phyloP scores from a whole-genome alignment of 176 grass and related monocot genomes.

The Cenchrus americanus region DNA sequence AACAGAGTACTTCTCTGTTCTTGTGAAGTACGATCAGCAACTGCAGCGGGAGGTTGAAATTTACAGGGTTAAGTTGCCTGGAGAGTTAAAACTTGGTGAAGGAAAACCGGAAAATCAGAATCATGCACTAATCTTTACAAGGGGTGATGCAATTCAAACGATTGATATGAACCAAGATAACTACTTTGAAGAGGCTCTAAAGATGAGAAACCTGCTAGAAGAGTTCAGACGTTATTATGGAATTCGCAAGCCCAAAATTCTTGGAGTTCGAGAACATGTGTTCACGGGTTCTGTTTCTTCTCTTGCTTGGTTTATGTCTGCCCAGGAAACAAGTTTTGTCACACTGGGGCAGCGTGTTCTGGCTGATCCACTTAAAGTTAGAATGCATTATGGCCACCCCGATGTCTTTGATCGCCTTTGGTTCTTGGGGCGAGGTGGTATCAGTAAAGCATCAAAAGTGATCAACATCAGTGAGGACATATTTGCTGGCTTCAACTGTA shows the following conservation, averaged over 20 bases:
- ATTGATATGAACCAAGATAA: conserved; percentile 99
- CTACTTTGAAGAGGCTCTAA: conserved; percentile 94
- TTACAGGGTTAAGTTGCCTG: conserved; percentile 83
- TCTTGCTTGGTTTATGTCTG: conserved; percentile 97
- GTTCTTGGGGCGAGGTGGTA: conserved; percentile 86
- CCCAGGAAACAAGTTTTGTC: conserved; percentile 96
- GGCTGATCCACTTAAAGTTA: conserved; percentile 84
- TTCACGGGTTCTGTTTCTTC: conserved; percentile 98
- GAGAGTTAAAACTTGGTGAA: conserved; percentile 84
- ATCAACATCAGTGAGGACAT: conserved; percentile 98
- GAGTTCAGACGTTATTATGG: conserved; percentile 85
- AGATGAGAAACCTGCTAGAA: conserved; percentile 91
- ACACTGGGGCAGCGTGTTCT: conserved; percentile 91
- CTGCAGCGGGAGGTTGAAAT: conserved; percentile 87
- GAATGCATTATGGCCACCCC: conserved; percentile 98
- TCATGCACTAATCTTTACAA: conserved; percentile 95
- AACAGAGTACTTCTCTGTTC: conserved; percentile 78
- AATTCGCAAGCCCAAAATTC: conserved; percentile 84
- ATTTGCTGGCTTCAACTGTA: conserved; percentile 97
- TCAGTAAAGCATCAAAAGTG: conserved; percentile 88
- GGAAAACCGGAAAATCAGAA: conserved; percentile 96
- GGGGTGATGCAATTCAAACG: conserved; percentile 89
- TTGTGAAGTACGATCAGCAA: conserved; percentile 83
- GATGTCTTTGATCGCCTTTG: conserved; percentile 98
- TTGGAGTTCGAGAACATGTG: conserved; percentile 92